phyloP scores from a whole-genome alignment of 1,139 yeast species.

The Saccharomyces hybrid region DNA sequence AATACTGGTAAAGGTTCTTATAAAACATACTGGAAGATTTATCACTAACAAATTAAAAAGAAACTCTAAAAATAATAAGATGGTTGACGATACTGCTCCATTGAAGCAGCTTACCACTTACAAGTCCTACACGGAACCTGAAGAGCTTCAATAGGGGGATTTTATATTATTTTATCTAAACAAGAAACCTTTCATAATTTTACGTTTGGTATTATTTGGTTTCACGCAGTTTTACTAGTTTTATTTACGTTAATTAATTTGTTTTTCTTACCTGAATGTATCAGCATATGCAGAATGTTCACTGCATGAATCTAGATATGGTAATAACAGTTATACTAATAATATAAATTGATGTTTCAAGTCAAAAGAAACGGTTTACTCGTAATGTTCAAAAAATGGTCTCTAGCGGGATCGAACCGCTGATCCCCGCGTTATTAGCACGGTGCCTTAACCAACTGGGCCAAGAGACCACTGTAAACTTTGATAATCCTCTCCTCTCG shows the following conservation, averaged over 20 bases:
- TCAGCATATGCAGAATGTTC: background rate
- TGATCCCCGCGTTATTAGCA: conserved; percentile 32
- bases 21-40: conserved; percentile 53
- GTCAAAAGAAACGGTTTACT: no score
- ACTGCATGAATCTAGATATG: no score
- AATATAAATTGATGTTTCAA: no score
- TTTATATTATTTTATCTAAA: background rate
- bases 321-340: no score
- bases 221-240: background rate
- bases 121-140: conserved; percentile 14
- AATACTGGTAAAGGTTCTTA: conserved; percentile 43
- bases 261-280: background rate
- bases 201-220: background rate
- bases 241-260: background rate
- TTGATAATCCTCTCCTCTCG: background rate
- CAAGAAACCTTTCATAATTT: background rate
- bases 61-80: conserved; percentile 9
- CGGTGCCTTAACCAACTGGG: conserved; percentile 32
- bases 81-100: conserved; percentile 6
- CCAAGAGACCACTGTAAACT: conserved; percentile 22
- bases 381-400: conserved; percentile 14
- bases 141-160: background rate
- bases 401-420: conserved; percentile 32
- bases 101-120: conserved; percentile 18
- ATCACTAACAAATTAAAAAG: conserved; percentile 45